Conservation (phyloP, 192 early-diverging fungal species). For the Thoreauomyces humboldtii region DNA sequence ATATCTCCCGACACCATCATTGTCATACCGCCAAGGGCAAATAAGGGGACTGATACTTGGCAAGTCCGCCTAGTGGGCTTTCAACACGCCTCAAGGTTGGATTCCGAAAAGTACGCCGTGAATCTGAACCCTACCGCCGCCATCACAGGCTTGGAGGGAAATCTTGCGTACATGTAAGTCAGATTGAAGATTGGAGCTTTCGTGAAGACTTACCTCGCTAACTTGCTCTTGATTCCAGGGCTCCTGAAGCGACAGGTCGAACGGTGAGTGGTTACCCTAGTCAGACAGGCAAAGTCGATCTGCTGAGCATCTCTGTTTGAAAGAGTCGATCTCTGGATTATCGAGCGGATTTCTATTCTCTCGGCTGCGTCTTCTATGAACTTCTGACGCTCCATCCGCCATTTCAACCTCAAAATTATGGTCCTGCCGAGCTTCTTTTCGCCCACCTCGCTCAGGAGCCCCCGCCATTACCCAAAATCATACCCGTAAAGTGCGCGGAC, state of each 20-base stretch:
- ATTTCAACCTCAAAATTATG: conserved; percentile 11
- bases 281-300: background rate
- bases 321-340: conserved; percentile 33
- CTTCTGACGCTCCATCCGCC: conserved; percentile 25
- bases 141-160: background rate
- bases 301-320: too few species aligned
- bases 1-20: conserved; percentile 3
- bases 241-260: conserved; percentile 16
- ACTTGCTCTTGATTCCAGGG: background rate
- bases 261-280: background rate
- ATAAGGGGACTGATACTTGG: background rate
- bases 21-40: background rate
- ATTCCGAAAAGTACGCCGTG: conserved; percentile 2
- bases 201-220: too few species aligned
- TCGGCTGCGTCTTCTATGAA: conserved; percentile 34
- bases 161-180: conserved; percentile 15
- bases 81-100: conserved; percentile 5
- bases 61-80: conserved; percentile 12
- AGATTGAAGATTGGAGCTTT: too few species aligned
- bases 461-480: conserved; percentile 7
- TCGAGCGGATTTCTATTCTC: conserved; percentile 36
- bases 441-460: conserved; percentile 16
- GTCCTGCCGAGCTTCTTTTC: conserved; percentile 29
- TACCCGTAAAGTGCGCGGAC: conserved; percentile 12
- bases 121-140: background rate